Percentiles rank a stretch among this genome's conserved stretches.
These are phyloP conservation scores for Pyrenochaeta sp. DNA, from an alignment of 2,329 filamentous ascomycete genomes.

Conservation along the genomic window DNA sequence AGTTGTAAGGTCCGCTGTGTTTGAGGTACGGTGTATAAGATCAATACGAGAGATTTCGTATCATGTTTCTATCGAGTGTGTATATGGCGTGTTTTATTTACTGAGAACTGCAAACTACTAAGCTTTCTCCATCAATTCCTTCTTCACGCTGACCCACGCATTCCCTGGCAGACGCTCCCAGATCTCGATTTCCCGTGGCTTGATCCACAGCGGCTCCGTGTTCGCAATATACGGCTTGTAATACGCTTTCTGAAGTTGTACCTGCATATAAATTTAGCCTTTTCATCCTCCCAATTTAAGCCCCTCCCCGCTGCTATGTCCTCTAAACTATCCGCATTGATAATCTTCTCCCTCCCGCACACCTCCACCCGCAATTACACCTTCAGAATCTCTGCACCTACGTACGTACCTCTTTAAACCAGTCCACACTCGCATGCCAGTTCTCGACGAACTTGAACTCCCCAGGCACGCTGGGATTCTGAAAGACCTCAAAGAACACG, in stretches of 20 bases:
- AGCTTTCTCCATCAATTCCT: slow-evolving; percentile 5
- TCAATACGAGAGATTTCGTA: too few relatives aligned
- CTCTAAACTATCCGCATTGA: too few relatives aligned
- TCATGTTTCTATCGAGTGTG: too few relatives aligned
- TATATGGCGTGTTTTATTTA: too few relatives aligned
- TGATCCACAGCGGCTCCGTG: slow-evolving; percentile 29
- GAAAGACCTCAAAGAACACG: slow-evolving; percentile 55
- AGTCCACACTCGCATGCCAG: slow-evolving; percentile 29
- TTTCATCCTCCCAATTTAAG: too few relatives aligned
- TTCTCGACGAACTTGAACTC: slow-evolving; percentile 25
- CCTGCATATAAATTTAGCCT: slow-evolving; percentile 8
- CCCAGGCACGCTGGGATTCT: slow-evolving; percentile 1
- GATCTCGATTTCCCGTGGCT: slow-evolving; percentile 24
- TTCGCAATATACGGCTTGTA: slow-evolving; percentile 25
- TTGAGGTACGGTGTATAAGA: background rate
- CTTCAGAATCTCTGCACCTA: background rate
- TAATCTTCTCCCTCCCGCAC: too few relatives aligned
- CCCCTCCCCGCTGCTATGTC: too few relatives aligned
- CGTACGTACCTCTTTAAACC: slow-evolving; percentile 25
- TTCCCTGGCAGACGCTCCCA: slow-evolving; percentile 22
- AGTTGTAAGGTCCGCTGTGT: slow-evolving; percentile 38
- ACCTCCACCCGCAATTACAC: too few relatives aligned
- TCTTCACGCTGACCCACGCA: slow-evolving; percentile 20
- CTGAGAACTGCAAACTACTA: background rate
- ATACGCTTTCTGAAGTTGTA: slow-evolving; percentile 31